These are phyloP conservation scores for Rubia peregrina DNA, from an alignment of 305 asterid genomes.

Conservation along the genomic window DNA sequence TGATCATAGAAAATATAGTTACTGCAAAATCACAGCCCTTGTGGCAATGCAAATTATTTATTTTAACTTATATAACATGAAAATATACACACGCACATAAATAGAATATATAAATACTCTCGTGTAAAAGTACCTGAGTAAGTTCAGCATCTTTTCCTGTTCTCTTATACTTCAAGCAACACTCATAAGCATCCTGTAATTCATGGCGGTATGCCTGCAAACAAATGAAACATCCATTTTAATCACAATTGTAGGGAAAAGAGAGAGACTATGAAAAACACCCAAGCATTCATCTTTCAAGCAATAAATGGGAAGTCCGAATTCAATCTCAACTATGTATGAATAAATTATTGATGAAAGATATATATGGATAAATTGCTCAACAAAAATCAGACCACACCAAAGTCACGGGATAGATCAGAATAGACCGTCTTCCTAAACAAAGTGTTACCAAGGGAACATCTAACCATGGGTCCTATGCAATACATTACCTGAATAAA, in stretches of 20 bases:
- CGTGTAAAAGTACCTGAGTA: conserved; percentile 58
- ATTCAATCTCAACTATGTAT: neutral
- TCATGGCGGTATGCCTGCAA: conserved; percentile 80
- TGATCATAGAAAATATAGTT: too few relatives aligned
- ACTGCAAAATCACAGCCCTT: too few relatives aligned
- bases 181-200: conserved; percentile 85
- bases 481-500: conserved; percentile 73
- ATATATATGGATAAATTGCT: neutral
- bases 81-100: neutral
- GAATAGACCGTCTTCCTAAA: too few relatives aligned
- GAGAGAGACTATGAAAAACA: neutral
- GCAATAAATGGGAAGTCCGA: neutral
- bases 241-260: neutral
- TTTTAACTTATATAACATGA: too few relatives aligned
- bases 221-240: neutral
- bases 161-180: conserved; percentile 76
- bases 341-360: neutral
- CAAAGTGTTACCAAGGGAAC: neutral
- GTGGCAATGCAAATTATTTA: too few relatives aligned
- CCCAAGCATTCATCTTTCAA: neutral
- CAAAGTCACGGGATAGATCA: too few relatives aligned
- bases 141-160: conserved; percentile 94
- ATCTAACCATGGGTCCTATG: conserved; percentile 7
- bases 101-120: neutral
- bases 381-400: neutral